Evolutionary conservation across 148 eudicot species (phyloP), one percentile per base, ranked within the genome.

Genomic region (Cornus controversa): DNA sequence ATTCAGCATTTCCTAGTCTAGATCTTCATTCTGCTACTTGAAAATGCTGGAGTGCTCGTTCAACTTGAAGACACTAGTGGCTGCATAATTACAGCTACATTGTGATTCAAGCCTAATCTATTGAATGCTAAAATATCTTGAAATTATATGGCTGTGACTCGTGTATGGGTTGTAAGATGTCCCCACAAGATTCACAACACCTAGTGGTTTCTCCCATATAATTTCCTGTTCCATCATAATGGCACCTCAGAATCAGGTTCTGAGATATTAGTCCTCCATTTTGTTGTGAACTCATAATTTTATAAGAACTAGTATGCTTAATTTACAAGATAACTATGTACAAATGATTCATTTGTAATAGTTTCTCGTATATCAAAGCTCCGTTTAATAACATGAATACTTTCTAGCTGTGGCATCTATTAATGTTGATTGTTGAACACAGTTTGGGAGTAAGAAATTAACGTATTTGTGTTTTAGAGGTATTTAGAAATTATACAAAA

Each of bases 31-130:
- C 57, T 75, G 31, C 66, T 37, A 58, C 16, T 16, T 25, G 58
- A 34, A 70, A 28, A 24, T 66, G 15, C 47, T 75, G 25, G 40
- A 28, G 25, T 8, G 31, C 26, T 66, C 11, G 16, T 65, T 7
- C 14, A 66, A 2, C 47, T 26, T 54, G 42, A 67, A 22, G 45
- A 15, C 20, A 27, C 70, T 64, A 23, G 14, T 40, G 25, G 57
- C 60, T 75, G 60, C 25, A 63, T 20, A 50, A 20, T 73, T 10
- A 31, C 70, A 75, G 58, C 40, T 27, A 24, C 34, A 45, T 60
- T 37, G 77, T 57, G 67, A 60, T 73, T 36, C 47, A 60, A 62
- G 53, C 68, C 54, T 73, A 62, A 45, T 62, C 6, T 73, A 37
- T 63, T 24, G 67, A 74, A 11, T 14, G 31, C 57, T 23, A 24